Evolutionary conservation across 805 yeast genomes (phyloP), one percentile per base, ranked within the genome.

Genomic region (Lipomyces yamadae): DNA sequence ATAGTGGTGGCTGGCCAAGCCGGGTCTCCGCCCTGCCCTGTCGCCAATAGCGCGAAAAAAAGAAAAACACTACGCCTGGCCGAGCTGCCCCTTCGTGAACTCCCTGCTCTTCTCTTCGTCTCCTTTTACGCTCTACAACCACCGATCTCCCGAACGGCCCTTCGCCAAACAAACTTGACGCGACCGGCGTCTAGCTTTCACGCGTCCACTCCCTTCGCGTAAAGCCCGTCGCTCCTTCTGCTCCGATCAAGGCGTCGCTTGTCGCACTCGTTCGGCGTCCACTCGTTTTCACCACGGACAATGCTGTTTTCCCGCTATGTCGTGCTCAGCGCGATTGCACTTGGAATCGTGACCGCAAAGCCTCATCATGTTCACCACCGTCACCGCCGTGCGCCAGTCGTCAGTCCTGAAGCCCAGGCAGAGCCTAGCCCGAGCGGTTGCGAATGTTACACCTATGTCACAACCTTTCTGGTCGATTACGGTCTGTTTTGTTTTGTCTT

Each of bases 391-490:
- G 34, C 32, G 3, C 61, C 45, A 42, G 63, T 45, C 13, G 56
- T 11, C 15, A 13, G 33, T 39, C 61, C 56, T 8, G 58, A 24
- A 53, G 56, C 42, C 6, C 60, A 53, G 24, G 53, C 15, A 18
- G 48, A 54, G 15, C 15, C 13, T n/a, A 59, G 56, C 3, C 18
- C 48, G 8, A 63, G 50, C 32, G 48, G n/a, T 13, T 61, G 64
- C 54, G 55, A 30, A n/a, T 66, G 69, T 57, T 59, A 61, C 34
- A 66, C 66, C 42, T 66, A 66, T 39, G 69, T 66, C 24, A 57
- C 63, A 11, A 61, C 63, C n/a, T 55, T 32, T 54, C 57, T 64
- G 66, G 69, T 63, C 33, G 69, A 66, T 35, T 66, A 66, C 18
- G 65, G 64, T 65, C 11, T 32, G 65, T 50, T 24, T 24, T 30